Evolutionary conservation across 441 rosid species (phyloP), one percentile per base, ranked within the genome.

Genomic region (Flueggea neowawraea): DNA sequence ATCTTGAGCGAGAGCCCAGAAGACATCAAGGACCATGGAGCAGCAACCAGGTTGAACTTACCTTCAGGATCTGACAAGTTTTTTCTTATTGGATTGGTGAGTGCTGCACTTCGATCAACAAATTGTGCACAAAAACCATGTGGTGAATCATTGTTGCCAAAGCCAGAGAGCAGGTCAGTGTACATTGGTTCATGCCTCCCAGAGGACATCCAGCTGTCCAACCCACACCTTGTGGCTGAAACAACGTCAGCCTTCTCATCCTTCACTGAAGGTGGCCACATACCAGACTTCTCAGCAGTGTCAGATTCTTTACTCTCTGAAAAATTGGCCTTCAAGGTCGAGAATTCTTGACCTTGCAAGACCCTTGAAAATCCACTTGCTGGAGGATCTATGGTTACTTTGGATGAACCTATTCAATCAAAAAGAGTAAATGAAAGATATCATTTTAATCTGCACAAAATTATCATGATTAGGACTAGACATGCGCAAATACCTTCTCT

Each of bases 331-430:
- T 86, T 82, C 91, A 84, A 81, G 91, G 90, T 77, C 73, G 90
- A 65, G 63, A 75, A 76, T 80, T 89, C 97, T 91, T 91, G 97
- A 85, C 97, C 97, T 89, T 91, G 96, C 89, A 88, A 88, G 92
- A 87, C 96, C 96, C 93, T 91, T 47, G 97, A 71, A 72, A 82
- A 87, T 62, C 89, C 93, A 67, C 79, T 80, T 49, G 80, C 74
- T 0, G 85, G 66, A 80, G 96, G 83, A 77, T 88, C 99, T 73
- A 72, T 61, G 62, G 70, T 81, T 33, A 76, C 71, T 75, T 82
- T 90, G 53, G 87, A 70, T 67, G 87, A 73, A 62, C 91, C 99
- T 95, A 67, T 67, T 32, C 31, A 68, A 57, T 22, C 5, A 13
- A 14, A 16, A 57, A 45, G 68, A 48, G 2, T 9, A 16, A 61